Percentiles rank a stretch among this genome's conserved stretches.
Conservation (phyloP, 768 basidiomycete genomes). For the Neoboletus subvelutipes region DNA sequence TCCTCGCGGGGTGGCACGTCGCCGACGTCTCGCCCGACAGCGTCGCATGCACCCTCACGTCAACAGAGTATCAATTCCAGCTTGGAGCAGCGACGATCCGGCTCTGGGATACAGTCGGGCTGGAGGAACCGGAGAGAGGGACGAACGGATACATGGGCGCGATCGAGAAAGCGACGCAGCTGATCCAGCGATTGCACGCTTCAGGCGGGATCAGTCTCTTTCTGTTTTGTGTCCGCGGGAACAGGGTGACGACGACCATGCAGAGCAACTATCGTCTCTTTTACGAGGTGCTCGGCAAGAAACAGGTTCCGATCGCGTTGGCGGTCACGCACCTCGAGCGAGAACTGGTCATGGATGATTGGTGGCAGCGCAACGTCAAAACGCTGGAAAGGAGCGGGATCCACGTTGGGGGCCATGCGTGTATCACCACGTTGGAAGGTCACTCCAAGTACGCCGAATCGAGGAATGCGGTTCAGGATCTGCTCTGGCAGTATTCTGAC, state of each 20-base stretch:
- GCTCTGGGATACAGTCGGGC: constrained; percentile 35
- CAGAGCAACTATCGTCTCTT: constrained; percentile 37
- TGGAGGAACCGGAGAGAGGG: constrained; percentile 25
- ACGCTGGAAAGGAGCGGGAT: constrained; percentile 22
- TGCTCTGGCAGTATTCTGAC: constrained; percentile 23
- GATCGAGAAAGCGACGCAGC: constrained; percentile 27
- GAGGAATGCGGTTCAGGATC: constrained; percentile 18
- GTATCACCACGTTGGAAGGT: constrained; percentile 26
- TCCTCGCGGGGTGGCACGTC: constrained; percentile 35
- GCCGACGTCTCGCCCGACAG: constrained; percentile 28
- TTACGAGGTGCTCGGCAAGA: constrained; percentile 39
- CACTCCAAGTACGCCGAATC: constrained; percentile 23
- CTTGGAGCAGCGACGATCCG: constrained; percentile 22
- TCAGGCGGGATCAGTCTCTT: constrained; percentile 32
- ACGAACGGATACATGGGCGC: constrained; percentile 23
- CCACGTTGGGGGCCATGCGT: constrained; percentile 25
- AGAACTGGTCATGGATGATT: constrained; percentile 30
- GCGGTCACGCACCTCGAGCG: constrained; percentile 41
- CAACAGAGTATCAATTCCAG: constrained; percentile 26
- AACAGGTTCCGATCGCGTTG: constrained; percentile 38
- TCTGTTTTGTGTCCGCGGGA: constrained; percentile 35
- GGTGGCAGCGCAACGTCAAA: constrained; percentile 31
- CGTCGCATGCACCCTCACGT: constrained; percentile 32
- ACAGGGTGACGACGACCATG: constrained; percentile 27
- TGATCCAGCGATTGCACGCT: constrained; percentile 31